Conservation (phyloP, 148 eudicot species). For the Cornus suecica region DNA sequence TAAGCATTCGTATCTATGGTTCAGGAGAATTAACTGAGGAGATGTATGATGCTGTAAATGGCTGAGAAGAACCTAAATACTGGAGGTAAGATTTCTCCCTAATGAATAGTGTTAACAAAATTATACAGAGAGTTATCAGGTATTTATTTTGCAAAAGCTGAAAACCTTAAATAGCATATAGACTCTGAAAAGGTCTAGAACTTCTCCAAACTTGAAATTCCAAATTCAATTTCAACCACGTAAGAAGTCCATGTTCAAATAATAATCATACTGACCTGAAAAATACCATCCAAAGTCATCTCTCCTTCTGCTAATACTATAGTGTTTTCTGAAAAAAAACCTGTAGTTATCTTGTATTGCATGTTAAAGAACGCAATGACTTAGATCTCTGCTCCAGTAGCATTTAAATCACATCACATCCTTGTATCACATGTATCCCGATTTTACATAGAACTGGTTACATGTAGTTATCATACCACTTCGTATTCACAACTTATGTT, state of each 20-base stretch:
- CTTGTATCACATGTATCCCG: background rate
- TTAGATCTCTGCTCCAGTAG: background rate
- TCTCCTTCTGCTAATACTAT: slow-evolving; percentile 93
- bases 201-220: background rate
- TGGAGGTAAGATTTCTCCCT: no score
- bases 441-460: no score
- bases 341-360: slow-evolving; percentile 79
- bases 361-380: slow-evolving; percentile 51
- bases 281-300: slow-evolving; percentile 68
- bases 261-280: slow-evolving; percentile 57
- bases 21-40: no score
- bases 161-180: background rate
- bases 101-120: no score
- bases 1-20: no score
- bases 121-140: no score
- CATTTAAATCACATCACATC: background rate
- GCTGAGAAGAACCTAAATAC: no score
- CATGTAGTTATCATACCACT: no score
- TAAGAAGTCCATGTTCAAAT: background rate
- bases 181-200: background rate
- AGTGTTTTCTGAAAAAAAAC: slow-evolving; percentile 84
- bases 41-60: no score
- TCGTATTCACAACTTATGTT: no score
- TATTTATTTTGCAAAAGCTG: background rate
- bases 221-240: background rate